These are phyloP conservation scores for Ophiostoma ips DNA, from an alignment of 2,329 filamentous ascomycete species.

Conservation along the genomic window DNA sequence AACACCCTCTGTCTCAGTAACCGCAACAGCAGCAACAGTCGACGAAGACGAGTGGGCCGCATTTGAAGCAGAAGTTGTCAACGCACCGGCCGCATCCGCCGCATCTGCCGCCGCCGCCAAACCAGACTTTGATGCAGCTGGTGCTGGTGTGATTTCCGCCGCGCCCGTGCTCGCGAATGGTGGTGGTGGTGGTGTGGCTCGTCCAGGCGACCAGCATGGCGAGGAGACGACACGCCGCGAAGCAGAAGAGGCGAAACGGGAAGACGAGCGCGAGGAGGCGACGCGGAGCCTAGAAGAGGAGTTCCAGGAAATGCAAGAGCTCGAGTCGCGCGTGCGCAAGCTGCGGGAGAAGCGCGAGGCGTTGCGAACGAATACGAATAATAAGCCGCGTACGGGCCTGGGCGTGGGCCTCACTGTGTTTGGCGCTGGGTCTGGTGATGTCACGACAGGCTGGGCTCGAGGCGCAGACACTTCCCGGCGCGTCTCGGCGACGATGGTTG, in stretches of 20 bases:
- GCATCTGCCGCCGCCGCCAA: neutral
- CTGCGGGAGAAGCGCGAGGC: slow-evolving; percentile 60
- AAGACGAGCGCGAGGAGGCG: slow-evolving; percentile 64
- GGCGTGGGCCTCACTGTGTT: neutral
- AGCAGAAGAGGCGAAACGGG: slow-evolving; percentile 39
- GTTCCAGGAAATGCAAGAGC: slow-evolving; percentile 69
- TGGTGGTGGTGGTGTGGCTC: slow-evolving; percentile 13
- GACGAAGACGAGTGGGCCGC: slow-evolving; percentile 78
- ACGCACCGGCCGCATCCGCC: slow-evolving; percentile 34
- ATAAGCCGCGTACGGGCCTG: neutral
- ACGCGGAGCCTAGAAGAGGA: slow-evolving; percentile 59
- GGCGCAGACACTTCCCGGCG: too few species aligned
- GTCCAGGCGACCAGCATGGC: slow-evolving; percentile 23
- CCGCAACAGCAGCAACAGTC: slow-evolving; percentile 20
- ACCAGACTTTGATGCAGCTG: slow-evolving; percentile 19
- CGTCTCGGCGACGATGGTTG: slow-evolving; percentile 5
- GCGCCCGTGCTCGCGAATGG: slow-evolving; percentile 53
- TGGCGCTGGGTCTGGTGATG: neutral
- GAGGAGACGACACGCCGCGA: slow-evolving; percentile 36
- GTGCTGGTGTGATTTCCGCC: slow-evolving; percentile 50
- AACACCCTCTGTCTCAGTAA: too few species aligned
- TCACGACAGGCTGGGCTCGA: slow-evolving; percentile 4
- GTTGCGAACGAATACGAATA: slow-evolving; percentile 26
- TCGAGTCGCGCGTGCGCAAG: slow-evolving; percentile 56
- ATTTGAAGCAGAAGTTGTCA: slow-evolving; percentile 59